These are phyloP conservation scores for Tricholoma furcatifolium DNA, from an alignment of 768 basidiomycete genomes.

Conservation along the genomic window DNA sequence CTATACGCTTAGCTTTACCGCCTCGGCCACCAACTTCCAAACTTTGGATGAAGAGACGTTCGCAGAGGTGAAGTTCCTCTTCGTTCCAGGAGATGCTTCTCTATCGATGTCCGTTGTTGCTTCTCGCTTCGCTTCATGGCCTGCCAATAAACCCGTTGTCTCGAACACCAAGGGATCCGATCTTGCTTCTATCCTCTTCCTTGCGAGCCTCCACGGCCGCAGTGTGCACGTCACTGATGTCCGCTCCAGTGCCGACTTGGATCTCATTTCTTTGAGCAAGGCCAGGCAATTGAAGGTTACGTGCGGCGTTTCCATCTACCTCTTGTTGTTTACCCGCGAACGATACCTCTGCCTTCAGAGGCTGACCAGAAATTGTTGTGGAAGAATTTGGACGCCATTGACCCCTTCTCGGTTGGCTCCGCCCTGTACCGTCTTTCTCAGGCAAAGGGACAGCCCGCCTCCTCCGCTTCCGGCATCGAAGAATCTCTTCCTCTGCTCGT, in stretches of 20 bases:
- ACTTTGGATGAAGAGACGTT: conserved; percentile 70
- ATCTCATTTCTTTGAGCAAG: conserved; percentile 92
- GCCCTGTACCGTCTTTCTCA: conserved; percentile 74
- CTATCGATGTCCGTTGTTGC: conserved; percentile 75
- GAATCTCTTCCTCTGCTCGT: conserved; percentile 88
- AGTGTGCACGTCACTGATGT: conserved; percentile 92
- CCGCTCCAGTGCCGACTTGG: conserved; percentile 79
- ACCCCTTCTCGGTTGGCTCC: conserved; percentile 88
- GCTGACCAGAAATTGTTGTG: conserved; percentile 84
- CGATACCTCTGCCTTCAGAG: conserved; percentile 77
- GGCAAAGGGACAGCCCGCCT: conserved; percentile 58
- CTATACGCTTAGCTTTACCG: conserved; percentile 80
- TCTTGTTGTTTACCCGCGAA: conserved; percentile 82
- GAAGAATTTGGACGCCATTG: conserved; percentile 80
- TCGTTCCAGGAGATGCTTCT: conserved; percentile 59
- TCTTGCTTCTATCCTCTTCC: conserved; percentile 87
- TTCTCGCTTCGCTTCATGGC: conserved; percentile 88
- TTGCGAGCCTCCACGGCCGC: conserved; percentile 90
- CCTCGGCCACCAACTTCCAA: conserved; percentile 64
- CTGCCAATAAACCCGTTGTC: conserved; percentile 86
- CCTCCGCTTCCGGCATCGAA: conserved; percentile 76
- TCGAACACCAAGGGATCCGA: conserved; percentile 92
- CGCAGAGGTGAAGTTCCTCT: conserved; percentile 81
- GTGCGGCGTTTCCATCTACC: conserved; percentile 91
- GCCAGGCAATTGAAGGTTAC: conserved; percentile 92